These are phyloP conservation scores for Coemansia sp. DNA, from an alignment of 192 early-diverging fungal species.

Conservation along the genomic window DNA sequence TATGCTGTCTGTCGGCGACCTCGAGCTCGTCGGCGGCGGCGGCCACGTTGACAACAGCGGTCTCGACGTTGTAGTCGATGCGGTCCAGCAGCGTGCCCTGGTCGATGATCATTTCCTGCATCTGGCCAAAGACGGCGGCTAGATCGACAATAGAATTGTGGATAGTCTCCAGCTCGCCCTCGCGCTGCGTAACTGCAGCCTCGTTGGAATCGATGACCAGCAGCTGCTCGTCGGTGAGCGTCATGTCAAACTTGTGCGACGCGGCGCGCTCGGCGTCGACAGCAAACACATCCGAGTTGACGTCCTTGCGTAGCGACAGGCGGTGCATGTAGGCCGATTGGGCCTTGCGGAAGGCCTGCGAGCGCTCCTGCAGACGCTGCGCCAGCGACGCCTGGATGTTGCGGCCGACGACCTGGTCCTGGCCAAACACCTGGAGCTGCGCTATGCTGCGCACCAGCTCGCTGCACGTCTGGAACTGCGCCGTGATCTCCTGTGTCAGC, in stretches of 20 bases:
- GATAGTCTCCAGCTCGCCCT: slow-evolving; percentile 91
- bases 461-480: slow-evolving; percentile 84
- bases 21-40: slow-evolving; percentile 81
- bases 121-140: slow-evolving; percentile 88
- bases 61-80: slow-evolving; percentile 97
- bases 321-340: slow-evolving; percentile 87
- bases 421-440: slow-evolving; percentile 52
- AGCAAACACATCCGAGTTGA: slow-evolving; percentile 46
- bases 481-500: slow-evolving; percentile 81
- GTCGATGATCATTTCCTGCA: slow-evolving; percentile 96
- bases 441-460: slow-evolving; percentile 74
- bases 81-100: slow-evolving; percentile 96
- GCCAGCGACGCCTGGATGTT: slow-evolving; percentile 93
- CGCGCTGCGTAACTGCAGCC: slow-evolving; percentile 73
- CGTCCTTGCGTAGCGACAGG: slow-evolving; percentile 47
- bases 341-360: slow-evolving; percentile 76
- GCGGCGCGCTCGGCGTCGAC: slow-evolving; percentile 36
- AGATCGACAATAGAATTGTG: slow-evolving; percentile 86
- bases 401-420: slow-evolving; percentile 64
- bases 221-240: slow-evolving; percentile 85
- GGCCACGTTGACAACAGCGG: slow-evolving; percentile 73
- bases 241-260: slow-evolving; percentile 47
- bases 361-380: slow-evolving; percentile 83
- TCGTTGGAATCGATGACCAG: slow-evolving; percentile 76
- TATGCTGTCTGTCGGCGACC: slow-evolving; percentile 78